These are phyloP conservation scores for Oryza glaberrima DNA, from an alignment of 176 grass and related monocot genomes.

Conservation along the genomic window DNA sequence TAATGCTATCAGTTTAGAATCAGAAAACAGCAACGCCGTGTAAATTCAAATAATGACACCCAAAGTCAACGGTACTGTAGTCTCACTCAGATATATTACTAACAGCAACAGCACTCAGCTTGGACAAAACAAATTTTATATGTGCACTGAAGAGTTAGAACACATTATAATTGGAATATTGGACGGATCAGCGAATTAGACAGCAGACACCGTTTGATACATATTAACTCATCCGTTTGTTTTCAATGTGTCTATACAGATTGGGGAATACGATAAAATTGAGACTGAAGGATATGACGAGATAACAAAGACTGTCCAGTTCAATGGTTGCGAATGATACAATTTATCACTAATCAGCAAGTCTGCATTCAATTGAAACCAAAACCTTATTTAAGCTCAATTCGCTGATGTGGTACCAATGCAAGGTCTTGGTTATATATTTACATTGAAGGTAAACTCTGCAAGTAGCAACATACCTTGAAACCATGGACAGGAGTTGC, in stretches of 20 bases:
- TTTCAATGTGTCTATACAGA: background rate
- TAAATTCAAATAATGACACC: slow-evolving; percentile 1
- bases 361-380: background rate
- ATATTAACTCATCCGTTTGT: background rate
- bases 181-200: background rate
- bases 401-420: background rate
- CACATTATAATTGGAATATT: background rate
- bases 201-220: background rate
- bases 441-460: background rate
- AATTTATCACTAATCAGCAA: background rate
- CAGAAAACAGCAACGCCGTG: background rate
- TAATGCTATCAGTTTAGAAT: background rate
- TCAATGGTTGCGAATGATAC: background rate
- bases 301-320: slow-evolving; percentile 1
- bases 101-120: background rate
- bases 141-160: slow-evolving; percentile 1
- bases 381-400: slow-evolving; percentile 13
- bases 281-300: background rate
- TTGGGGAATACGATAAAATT: background rate
- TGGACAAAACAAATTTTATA: slow-evolving; percentile 1
- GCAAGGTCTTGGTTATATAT: background rate
- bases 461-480: slow-evolving; percentile 37
- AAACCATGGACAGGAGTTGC: slow-evolving; percentile 39
- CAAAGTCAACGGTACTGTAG: background rate
- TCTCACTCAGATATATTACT: background rate